These are phyloP conservation scores for Eimeria mitis DNA, from an alignment of 169 alveolate genomes.

Conservation along the genomic window DNA sequence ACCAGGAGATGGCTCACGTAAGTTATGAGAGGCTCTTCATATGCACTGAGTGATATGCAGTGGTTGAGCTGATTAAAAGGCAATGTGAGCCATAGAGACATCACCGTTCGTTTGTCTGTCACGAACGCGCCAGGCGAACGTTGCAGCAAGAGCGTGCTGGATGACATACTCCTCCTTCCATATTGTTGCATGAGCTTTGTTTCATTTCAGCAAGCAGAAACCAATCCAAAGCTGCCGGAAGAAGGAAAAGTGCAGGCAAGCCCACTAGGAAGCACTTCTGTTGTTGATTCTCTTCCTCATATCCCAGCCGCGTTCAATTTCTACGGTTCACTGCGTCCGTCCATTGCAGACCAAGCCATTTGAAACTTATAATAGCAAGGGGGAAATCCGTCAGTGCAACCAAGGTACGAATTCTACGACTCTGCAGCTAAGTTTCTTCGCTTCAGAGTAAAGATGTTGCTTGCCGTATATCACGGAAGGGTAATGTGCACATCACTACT, in stretches of 20 bases:
- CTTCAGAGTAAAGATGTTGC: conserved; percentile 54
- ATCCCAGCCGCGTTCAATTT: conserved; percentile 80
- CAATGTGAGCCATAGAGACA: neutral
- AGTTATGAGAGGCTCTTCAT: neutral
- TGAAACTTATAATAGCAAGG: conserved; percentile 87
- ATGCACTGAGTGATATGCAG: neutral
- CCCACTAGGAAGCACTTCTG: neutral
- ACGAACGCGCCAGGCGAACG: neutral
- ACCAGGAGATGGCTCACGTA: conserved; percentile 77
- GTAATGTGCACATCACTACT: neutral
- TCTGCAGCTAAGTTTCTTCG: conserved; percentile 43
- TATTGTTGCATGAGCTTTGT: neutral
- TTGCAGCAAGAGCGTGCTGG: neutral
- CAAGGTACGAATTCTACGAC: conserved; percentile 89
- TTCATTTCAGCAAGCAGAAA: neutral
- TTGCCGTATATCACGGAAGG: neutral
- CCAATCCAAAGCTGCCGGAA: neutral
- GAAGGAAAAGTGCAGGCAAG: neutral
- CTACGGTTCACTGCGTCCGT: neutral
- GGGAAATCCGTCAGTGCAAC: conserved; percentile 94
- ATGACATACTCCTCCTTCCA: neutral
- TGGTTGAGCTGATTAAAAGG: neutral
- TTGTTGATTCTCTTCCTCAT: neutral
- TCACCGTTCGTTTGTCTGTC: neutral
- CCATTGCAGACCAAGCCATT: conserved; percentile 78